Base-by-base conservation (phyloP, 2,329 filamentous ascomycete species). In the Aspergillus versicolor region DNA sequence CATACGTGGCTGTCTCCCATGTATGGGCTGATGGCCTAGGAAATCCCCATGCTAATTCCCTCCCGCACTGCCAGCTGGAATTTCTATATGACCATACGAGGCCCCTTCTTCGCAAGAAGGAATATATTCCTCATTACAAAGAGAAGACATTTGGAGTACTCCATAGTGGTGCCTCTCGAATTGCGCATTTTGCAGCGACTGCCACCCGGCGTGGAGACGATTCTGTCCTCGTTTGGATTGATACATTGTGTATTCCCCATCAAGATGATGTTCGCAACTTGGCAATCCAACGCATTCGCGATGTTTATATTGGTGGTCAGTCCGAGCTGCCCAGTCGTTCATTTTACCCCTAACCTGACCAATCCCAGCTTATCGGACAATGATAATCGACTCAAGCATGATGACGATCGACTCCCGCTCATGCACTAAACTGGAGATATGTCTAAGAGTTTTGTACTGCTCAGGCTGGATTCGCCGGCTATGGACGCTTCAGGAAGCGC, bases 381-480 rank as follows among this genome's bases (percentile, higher is more conserved):
- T 50, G 47, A 15, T 50, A 9, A 9, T 50, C 7, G 47, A 50
- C 17, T 50, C 47, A 15, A 21, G 24, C 17, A 8, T 50, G 9
- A 38, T 24, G 46, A 9, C 13, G 21, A 21, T 40, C 6, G 34
- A 50, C 17, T 41, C 47, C 4, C 12, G 19, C 19, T 17, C 21
- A 2, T 24, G 11, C 1, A 50, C 13, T 15, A 41, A 24, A 7
- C 7, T 50, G 19, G 47, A 38, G 15, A 3, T 50, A 19, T 40
- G 34, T 13, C 34, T 50, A 12, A 11, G 47, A 27, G 47, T 50
- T 3, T 13, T 50, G 4, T 50, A 50, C 47, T 50, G 34, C 15
- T 50, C 47, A 27, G 47, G 47, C 32, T 50, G 47, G 47, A 40
- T 50, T 6, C 47, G 47, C 34, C 47, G 47, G 34, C 13, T 50